These are phyloP conservation scores for Dictyostelium gargantuum DNA, from an alignment of 208 protist species.

Conservation along the genomic window DNA sequence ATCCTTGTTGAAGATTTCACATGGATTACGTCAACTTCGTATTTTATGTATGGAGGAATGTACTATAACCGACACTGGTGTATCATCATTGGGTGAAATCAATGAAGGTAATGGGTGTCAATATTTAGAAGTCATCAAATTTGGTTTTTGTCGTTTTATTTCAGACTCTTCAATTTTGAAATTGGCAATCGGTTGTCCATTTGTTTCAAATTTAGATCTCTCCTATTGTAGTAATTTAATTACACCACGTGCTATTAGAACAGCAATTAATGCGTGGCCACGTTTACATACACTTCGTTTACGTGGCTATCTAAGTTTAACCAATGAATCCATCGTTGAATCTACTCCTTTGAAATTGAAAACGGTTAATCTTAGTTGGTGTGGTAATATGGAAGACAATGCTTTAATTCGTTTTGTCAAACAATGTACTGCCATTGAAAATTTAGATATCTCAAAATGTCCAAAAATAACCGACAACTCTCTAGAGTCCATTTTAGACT, in stretches of 20 bases:
- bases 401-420: background rate
- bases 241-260: slow-evolving; percentile 2
- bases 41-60: slow-evolving; percentile 51
- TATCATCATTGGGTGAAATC: background rate
- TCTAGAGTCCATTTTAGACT: slow-evolving; percentile 1
- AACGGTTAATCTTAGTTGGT: slow-evolving; percentile 33
- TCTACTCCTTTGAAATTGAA: background rate
- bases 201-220: slow-evolving; percentile 1
- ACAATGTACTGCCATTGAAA: slow-evolving; percentile 1
- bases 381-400: slow-evolving; percentile 38
- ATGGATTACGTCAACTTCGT: background rate
- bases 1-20: background rate
- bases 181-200: slow-evolving; percentile 5
- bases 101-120: background rate
- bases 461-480: slow-evolving; percentile 15
- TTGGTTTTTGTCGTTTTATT: slow-evolving; percentile 45
- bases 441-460: slow-evolving; percentile 31
- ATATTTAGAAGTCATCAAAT: slow-evolving; percentile 21
- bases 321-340: background rate
- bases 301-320: background rate
- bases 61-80: slow-evolving; percentile 23
- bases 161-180: background rate
- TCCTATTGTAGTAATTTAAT: slow-evolving; percentile 45
- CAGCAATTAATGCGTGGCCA: background rate
- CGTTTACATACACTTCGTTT: slow-evolving; percentile 26